These are phyloP conservation scores for Rubroshorea leprosula DNA, from an alignment of 345 rosid species.

Conservation along the genomic window DNA sequence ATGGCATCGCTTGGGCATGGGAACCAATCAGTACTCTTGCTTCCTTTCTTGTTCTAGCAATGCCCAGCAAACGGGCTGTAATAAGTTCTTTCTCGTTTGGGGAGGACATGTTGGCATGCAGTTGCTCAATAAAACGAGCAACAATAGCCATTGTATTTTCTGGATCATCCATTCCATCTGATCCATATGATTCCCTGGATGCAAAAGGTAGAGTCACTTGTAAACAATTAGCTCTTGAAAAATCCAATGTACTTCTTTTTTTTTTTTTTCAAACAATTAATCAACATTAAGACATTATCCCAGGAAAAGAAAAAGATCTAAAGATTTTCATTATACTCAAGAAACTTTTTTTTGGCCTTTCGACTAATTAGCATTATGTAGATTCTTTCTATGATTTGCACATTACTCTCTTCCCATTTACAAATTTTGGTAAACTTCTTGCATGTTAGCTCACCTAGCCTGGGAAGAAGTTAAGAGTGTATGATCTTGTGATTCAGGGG, in stretches of 20 bases:
- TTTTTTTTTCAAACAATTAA: too few species aligned
- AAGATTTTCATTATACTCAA: neutral
- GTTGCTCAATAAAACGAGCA: constrained; percentile 69
- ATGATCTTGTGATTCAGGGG: constrained; percentile 36
- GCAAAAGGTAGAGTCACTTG: constrained; percentile 3
- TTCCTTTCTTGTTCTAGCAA: constrained; percentile 65
- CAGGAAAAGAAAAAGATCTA: constrained; percentile 1
- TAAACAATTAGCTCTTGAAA: neutral
- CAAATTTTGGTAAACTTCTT: neutral
- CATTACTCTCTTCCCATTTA: neutral
- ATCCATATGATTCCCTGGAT: constrained; percentile 48
- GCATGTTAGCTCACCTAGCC: constrained; percentile 30
- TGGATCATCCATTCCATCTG: constrained; percentile 40
- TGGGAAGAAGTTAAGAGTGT: constrained; percentile 24
- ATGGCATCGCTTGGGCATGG: constrained; percentile 79
- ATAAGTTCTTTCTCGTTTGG: constrained; percentile 70
- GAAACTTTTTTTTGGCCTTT: neutral
- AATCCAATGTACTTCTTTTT: neutral
- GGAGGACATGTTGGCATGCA: constrained; percentile 60
- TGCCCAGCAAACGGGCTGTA: constrained; percentile 59
- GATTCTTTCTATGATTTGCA: neutral
- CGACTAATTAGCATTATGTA: neutral
- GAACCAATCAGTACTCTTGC: constrained; percentile 66
- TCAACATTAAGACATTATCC: neutral
- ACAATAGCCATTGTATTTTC: constrained; percentile 57